These are phyloP conservation scores for Solanum dulcamara DNA, from an alignment of 257 asterid species.

Conservation along the genomic window DNA sequence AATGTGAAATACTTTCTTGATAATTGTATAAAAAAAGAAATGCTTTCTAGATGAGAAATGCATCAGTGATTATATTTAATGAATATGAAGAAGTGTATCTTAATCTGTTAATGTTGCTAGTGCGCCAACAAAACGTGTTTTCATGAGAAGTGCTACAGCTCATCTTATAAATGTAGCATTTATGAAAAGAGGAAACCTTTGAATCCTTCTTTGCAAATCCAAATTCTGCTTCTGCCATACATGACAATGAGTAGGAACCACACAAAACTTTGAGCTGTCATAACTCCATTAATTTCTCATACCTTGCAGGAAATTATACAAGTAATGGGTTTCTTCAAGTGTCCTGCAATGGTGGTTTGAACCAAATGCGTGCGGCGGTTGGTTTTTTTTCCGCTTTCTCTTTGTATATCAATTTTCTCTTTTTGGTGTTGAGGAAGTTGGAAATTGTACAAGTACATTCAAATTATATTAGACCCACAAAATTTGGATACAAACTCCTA, in stretches of 20 bases:
- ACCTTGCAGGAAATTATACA: conserved; percentile 62
- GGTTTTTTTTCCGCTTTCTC: conserved; percentile 1
- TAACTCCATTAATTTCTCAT: not conserved
- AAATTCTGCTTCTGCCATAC: not conserved
- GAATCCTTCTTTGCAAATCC: not conserved
- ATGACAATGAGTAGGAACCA: not conserved
- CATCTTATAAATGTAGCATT: not conserved
- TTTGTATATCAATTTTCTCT: not conserved
- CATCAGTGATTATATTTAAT: not conserved
- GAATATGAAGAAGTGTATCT: not conserved
- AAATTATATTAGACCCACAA: not conserved
- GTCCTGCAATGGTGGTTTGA: conserved; percentile 93
- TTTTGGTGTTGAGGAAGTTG: not conserved
- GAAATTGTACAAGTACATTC: not conserved
- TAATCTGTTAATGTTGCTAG: not conserved
- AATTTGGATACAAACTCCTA: not conserved
- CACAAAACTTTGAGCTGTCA: not conserved
- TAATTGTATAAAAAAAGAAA: not conserved
- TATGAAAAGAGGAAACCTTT: not conserved
- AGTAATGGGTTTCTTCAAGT: conserved; percentile 78
- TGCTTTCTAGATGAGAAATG: not conserved
- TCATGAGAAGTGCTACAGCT: not conserved
- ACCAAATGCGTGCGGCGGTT: conserved; percentile 98
- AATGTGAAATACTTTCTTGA: not conserved
- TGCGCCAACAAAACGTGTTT: not conserved